These are phyloP conservation scores for Scedosporium apiospermum DNA, from an alignment of 2,329 filamentous ascomycete species.

Conservation along the genomic window DNA sequence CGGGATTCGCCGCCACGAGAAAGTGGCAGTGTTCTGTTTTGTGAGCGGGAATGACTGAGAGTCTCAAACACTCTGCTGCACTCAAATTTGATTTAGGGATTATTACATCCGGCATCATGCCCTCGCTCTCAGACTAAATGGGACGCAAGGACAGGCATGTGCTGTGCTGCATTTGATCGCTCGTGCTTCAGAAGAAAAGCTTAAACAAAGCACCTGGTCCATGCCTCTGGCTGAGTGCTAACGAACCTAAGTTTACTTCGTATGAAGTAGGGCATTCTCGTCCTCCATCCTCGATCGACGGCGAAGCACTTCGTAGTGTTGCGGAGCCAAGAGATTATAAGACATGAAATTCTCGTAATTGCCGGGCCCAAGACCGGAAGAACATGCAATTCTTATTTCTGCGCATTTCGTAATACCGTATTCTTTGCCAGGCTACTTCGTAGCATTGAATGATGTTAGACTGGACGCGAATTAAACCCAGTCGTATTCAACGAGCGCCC, in stretches of 20 bases:
- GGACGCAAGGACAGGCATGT: not conserved
- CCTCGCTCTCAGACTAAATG: not conserved
- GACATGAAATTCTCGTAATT: no score
- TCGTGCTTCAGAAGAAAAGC: not conserved
- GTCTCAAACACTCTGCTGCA: not conserved
- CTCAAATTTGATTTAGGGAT: not conserved
- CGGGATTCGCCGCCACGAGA: not conserved
- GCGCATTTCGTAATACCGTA: no score
- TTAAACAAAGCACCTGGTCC: no score
- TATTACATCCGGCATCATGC: not conserved
- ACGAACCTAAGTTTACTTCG: no score
- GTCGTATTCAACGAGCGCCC: not conserved
- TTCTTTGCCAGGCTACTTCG: no score
- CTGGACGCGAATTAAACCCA: not conserved
- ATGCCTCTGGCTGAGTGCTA: no score
- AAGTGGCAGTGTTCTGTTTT: not conserved
- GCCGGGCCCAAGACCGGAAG: no score
- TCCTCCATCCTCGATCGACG: no score
- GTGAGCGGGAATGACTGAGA: not conserved
- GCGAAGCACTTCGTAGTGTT: no score
- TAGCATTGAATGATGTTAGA: not conserved
- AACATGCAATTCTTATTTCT: no score
- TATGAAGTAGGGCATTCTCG: no score
- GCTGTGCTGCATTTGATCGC: not conserved
- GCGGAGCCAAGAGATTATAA: no score